phyloP scores from a whole-genome alignment of 805 yeast genomes.

The Yueomyces sinensis region DNA sequence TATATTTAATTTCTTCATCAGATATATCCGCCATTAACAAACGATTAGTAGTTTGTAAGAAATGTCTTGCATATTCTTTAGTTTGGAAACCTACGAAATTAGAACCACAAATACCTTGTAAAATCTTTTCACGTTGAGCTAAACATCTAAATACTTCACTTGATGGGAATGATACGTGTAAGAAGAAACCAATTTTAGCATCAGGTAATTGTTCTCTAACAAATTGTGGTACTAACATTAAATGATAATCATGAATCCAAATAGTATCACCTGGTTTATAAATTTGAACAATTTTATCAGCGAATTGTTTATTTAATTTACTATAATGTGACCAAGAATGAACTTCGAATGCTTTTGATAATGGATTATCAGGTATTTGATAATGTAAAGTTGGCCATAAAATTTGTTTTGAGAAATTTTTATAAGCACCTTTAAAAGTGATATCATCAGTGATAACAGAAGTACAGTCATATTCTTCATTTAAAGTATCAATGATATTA shows the following conservation, averaged over 20 bases:
- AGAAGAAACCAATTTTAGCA: conserved; percentile 82
- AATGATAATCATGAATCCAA: conserved; percentile 93
- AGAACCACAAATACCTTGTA: conserved; percentile 81
- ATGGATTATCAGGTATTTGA: conserved; percentile 91
- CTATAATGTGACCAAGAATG: conserved; percentile 86
- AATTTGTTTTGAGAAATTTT: conserved; percentile 83
- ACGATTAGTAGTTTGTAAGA: conserved; percentile 78
- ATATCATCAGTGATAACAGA: conserved; percentile 66
- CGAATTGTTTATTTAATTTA: conserved; percentile 61
- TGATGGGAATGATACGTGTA: conserved; percentile 92
- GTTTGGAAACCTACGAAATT: conserved; percentile 84
- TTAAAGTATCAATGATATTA: conserved; percentile 37
- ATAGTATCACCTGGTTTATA: conserved; percentile 67
- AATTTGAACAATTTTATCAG: conserved; percentile 53
- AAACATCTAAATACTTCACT: conserved; percentile 90
- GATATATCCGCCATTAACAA: conserved; percentile 74
- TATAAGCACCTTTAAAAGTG: conserved; percentile 82
- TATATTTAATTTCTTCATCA: conserved; percentile 39
- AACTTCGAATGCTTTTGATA: conserved; percentile 87
- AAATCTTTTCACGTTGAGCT: conserved; percentile 67
- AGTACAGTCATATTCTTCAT: conserved; percentile 38
- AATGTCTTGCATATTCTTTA: conserved; percentile 86
- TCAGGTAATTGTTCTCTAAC: conserved; percentile 60
- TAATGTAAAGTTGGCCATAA: conserved; percentile 93
- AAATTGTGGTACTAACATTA: conserved; percentile 77